Conservation (phyloP, 148 eudicot species). For the Gaultheria prostrata region DNA sequence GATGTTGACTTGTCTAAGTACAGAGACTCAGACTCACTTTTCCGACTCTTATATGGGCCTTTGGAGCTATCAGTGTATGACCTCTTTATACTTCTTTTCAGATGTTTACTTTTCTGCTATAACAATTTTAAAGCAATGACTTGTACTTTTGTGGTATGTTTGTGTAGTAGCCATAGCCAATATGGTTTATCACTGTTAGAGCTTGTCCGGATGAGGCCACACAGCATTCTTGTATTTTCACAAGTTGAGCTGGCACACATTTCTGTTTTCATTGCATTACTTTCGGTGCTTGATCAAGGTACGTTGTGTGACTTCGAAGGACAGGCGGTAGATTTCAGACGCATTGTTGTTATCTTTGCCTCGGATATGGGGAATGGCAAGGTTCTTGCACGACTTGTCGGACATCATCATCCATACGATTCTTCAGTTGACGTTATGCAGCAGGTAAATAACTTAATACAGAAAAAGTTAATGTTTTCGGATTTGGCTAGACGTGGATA, state of each 20-base stretch:
- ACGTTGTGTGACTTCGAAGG: neutral
- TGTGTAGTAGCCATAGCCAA: neutral
- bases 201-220: neutral
- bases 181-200: neutral
- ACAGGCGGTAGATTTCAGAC: neutral
- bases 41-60: neutral
- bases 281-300: neutral
- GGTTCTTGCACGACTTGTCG: neutral
- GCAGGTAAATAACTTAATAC: neutral
- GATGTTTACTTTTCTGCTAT: neutral
- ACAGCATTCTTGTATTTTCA: slow-evolving; percentile 8
- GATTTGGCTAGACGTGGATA: neutral
- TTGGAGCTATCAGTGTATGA: neutral
- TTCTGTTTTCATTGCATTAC: neutral
- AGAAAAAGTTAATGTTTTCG: neutral
- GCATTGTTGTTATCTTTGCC: slow-evolving; percentile 2
- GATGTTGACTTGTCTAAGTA: neutral
- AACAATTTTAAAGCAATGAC: neutral
- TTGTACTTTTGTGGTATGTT: neutral
- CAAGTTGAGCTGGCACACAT: slow-evolving; percentile 3
- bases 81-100: neutral
- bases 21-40: neutral
- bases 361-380: neutral
- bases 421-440: neutral
- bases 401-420: neutral